phyloP scores from a whole-genome alignment of 352 stramenopile genomes.

The Phytopythium sindhum region DNA sequence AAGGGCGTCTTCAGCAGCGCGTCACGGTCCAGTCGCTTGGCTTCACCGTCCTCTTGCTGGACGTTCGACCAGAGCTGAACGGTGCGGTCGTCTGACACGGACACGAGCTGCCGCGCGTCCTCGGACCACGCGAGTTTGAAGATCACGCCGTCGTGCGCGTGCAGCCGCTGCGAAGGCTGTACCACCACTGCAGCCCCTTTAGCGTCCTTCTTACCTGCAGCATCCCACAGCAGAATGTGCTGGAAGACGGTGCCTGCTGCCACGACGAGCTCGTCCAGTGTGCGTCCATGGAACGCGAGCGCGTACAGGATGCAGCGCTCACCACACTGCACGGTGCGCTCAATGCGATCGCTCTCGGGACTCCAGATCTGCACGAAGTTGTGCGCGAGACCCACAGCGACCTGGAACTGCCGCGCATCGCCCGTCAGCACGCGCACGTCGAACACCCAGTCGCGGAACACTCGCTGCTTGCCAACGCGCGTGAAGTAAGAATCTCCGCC shows the following conservation, averaged over 20 bases:
- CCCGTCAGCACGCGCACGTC: slow-evolving; percentile 53
- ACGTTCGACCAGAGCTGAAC: slow-evolving; percentile 76
- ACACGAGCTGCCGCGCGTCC: slow-evolving; percentile 63
- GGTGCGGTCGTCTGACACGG: slow-evolving; percentile 83
- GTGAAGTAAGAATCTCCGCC: slow-evolving; percentile 8
- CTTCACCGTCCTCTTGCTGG: slow-evolving; percentile 7
- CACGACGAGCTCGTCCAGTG: slow-evolving; percentile 52
- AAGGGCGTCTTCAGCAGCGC: slow-evolving; percentile 26
- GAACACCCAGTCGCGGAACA: slow-evolving; percentile 84
- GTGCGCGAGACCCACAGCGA: slow-evolving; percentile 76
- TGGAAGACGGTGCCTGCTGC: slow-evolving; percentile 85
- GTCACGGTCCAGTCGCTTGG: not conserved
- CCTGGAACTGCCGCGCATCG: slow-evolving; percentile 18
- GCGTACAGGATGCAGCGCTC: slow-evolving; percentile 85
- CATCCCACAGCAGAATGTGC: slow-evolving; percentile 81
- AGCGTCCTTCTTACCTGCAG: slow-evolving; percentile 10
- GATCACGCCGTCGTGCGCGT: slow-evolving; percentile 81
- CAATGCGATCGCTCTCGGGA: slow-evolving; percentile 27
- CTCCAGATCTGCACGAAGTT: slow-evolving; percentile 86
- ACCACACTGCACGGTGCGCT: slow-evolving; percentile 62
- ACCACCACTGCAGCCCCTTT: slow-evolving; percentile 15
- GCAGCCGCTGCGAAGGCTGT: slow-evolving; percentile 51
- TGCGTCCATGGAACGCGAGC: slow-evolving; percentile 72
- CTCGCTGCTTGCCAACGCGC: slow-evolving; percentile 44
- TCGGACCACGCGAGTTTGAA: slow-evolving; percentile 82